phyloP scores from a whole-genome alignment of 495 filamentous ascomycete genomes.

The Cetradonia linearis region DNA sequence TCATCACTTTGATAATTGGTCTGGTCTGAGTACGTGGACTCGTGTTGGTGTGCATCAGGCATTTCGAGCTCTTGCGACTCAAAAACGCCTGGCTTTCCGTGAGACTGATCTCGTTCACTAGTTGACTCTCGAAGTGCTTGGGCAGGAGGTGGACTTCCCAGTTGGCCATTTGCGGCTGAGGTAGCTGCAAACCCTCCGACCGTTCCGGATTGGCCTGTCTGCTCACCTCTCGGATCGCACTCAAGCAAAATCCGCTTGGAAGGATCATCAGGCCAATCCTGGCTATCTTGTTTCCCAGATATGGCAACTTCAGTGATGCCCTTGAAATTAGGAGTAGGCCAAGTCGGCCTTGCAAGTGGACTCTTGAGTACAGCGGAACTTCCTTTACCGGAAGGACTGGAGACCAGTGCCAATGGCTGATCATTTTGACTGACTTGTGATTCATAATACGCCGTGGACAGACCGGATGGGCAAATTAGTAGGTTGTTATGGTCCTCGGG shows the following conservation, averaged over 20 bases:
- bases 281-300: background rate
- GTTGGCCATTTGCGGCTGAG: background rate
- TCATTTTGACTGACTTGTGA: slow-evolving; percentile 4
- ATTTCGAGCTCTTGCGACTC: background rate
- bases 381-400: background rate
- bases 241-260: background rate
- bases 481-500: slow-evolving; percentile 6
- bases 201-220: background rate
- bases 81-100: background rate
- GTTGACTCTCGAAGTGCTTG: background rate
- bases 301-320: background rate
- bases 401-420: background rate
- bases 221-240: background rate
- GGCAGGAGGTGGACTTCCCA: background rate
- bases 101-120: background rate
- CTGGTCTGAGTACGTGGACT: background rate
- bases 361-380: background rate
- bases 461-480: background rate
- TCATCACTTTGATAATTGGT: background rate
- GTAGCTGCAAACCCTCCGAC: too few species aligned
- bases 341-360: background rate
- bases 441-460: background rate
- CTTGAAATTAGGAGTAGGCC: background rate
- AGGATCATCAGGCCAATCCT: background rate
- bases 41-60: background rate